These are phyloP conservation scores for Mycena galopus DNA, from an alignment of 768 basidiomycete species.

Conservation along the genomic window DNA sequence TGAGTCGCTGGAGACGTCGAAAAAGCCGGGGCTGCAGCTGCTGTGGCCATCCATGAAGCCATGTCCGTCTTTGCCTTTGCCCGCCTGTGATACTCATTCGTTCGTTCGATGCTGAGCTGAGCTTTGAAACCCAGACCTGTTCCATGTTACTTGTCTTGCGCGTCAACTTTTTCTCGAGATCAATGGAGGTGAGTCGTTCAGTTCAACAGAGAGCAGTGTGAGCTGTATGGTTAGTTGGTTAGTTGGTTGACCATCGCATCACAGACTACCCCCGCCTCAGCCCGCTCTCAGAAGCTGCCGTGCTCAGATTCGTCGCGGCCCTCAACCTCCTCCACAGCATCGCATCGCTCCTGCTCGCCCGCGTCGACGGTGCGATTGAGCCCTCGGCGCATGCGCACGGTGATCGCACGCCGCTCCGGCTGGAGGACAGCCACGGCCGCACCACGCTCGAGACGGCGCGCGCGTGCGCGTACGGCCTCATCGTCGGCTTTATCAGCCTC, in stretches of 20 bases:
- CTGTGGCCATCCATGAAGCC: conserved; percentile 7
- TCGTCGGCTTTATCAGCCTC: not conserved
- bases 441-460: too few species aligned
- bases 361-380: not conserved
- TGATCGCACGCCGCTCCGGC: too few species aligned
- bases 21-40: conserved; percentile 6
- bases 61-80: conserved; percentile 1
- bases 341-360: not conserved
- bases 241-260: too few species aligned
- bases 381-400: not conserved
- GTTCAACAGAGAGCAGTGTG: too few species aligned
- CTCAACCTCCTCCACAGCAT: not conserved
- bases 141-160: not conserved
- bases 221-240: too few species aligned
- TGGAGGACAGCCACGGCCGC: too few species aligned
- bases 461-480: not conserved
- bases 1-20: conserved; percentile 9
- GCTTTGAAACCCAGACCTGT: not conserved
- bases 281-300: not conserved
- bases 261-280: not conserved
- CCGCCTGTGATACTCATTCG: too few species aligned
- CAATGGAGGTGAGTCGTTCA: not conserved
- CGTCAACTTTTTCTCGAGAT: not conserved
- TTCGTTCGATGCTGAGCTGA: too few species aligned
- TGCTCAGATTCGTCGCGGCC: not conserved